Evolutionary conservation across 2,329 filamentous ascomycete genomes (phyloP), one percentile per base, ranked within the genome.

Genomic region (Botryotinia convoluta): DNA sequence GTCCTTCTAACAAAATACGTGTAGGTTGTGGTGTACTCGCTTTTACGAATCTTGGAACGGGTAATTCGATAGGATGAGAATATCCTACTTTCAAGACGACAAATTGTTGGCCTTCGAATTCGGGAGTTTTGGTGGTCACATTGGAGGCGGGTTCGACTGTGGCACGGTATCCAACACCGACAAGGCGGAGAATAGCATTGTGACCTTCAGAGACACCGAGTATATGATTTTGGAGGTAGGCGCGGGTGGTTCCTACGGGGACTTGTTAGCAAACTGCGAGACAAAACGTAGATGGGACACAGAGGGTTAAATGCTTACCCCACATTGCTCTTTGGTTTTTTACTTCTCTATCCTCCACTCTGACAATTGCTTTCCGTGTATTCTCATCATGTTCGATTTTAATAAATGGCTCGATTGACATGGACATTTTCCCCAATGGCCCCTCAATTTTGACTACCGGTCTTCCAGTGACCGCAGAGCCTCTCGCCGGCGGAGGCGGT

Each of bases 181-280:
- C 94, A 71, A 99, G 88, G 76, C 95, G 92, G 71, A 99, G 87
- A 78, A 99, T 94, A 48, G 95, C 94, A 29, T 93, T 95, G 84
- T 99, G 96, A 51, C 96, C 96, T 87, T 99, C 96, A 54, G 94
- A 97, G 35, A 99, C 96, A 74, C 96, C 96, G 76, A 94, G 90
- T 75, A 99, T 92, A 85, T 97, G 90, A 82, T 96, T 97, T 79
- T 93, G 92, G 72, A 99, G 87, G 81, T 97, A 95, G 48, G 94
- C 91, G 84, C 96, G 95, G 62, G 91, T 92, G 9, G 95, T 98
- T 76, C 95, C 95, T 97, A 77, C 16, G 7, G 20, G 14, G 35
- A 26, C n/a, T 54, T 67, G 60, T 37, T 51, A 73, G 73, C 48
- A n/a, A 42, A 14, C 12, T 63, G 32, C 45, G 29, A 45, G 8